Conservation (phyloP, 2,329 filamentous ascomycete genomes). For the Neopestalotiopsis sp. region DNA sequence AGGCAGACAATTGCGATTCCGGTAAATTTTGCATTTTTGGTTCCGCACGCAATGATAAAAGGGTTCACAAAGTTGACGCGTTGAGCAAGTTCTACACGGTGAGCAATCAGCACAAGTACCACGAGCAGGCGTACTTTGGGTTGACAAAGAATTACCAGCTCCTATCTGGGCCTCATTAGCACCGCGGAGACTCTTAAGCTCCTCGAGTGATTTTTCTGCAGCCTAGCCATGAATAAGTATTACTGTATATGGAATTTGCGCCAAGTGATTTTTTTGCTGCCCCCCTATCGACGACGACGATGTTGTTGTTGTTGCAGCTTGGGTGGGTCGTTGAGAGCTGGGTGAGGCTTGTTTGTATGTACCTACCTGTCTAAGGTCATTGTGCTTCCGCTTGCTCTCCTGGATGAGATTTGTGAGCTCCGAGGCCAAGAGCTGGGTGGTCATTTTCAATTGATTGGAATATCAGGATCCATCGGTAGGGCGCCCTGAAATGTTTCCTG, state of each 20-base stretch:
- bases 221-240: slow-evolving; percentile 58
- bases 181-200: slow-evolving; percentile 77
- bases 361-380: slow-evolving; percentile 79
- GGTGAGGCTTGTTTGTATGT: neutral
- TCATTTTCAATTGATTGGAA: slow-evolving; percentile 66
- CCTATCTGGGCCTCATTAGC: slow-evolving; percentile 79
- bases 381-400: slow-evolving; percentile 94
- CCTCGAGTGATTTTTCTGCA: slow-evolving; percentile 90
- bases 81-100: slow-evolving; percentile 75
- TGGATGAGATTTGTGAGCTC: slow-evolving; percentile 91
- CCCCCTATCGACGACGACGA: neutral
- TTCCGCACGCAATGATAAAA: slow-evolving; percentile 90
- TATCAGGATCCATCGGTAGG: slow-evolving; percentile 30
- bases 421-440: slow-evolving; percentile 84
- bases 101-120: slow-evolving; percentile 22
- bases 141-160: slow-evolving; percentile 57
- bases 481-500: neutral
- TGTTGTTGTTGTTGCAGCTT: slow-evolving; percentile 2
- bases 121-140: neutral
- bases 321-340: slow-evolving; percentile 32
- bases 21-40: slow-evolving; percentile 89
- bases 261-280: neutral
- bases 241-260: neutral
- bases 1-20: slow-evolving; percentile 87
- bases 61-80: slow-evolving; percentile 87